phyloP scores from a whole-genome alignment of 2,329 filamentous ascomycete genomes.

The Ceratocystis alfenasii region DNA sequence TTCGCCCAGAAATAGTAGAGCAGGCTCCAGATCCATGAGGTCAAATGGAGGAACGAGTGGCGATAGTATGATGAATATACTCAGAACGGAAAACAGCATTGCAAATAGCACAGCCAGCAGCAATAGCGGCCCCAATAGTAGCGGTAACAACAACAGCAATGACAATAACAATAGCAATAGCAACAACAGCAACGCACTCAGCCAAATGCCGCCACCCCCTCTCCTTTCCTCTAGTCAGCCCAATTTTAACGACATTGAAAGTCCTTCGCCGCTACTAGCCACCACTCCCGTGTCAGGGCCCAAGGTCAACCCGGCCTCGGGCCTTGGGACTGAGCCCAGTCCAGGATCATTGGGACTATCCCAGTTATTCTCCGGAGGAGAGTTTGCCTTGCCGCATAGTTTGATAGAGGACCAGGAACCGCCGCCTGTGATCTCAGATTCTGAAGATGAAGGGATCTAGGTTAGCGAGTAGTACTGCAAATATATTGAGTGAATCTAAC shows the following conservation, averaged over 20 bases:
- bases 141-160: background rate
- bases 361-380: constrained; percentile 39
- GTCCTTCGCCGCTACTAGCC: constrained; percentile 22
- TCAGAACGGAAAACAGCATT: background rate
- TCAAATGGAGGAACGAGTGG: background rate
- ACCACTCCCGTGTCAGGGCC: background rate
- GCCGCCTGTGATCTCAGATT: constrained; percentile 32
- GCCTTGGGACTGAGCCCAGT: background rate
- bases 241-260: constrained; percentile 25
- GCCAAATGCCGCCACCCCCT: constrained; percentile 12
- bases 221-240: constrained; percentile 23
- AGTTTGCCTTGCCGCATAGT: constrained; percentile 39
- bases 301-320: background rate
- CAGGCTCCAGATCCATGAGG: background rate
- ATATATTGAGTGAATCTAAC: too few relatives aligned
- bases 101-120: background rate
- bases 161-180: background rate
- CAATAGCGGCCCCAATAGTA: background rate
- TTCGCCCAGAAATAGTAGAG: constrained; percentile 21
- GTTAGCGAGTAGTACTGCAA: background rate
- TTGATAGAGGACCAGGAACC: constrained; percentile 30
- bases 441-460: constrained; percentile 27
- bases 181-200: constrained; percentile 8
- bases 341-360: constrained; percentile 29
- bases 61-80: background rate